Evolutionary conservation across 768 basidiomycete genomes (phyloP).

Genomic region (Panus rudis): DNA sequence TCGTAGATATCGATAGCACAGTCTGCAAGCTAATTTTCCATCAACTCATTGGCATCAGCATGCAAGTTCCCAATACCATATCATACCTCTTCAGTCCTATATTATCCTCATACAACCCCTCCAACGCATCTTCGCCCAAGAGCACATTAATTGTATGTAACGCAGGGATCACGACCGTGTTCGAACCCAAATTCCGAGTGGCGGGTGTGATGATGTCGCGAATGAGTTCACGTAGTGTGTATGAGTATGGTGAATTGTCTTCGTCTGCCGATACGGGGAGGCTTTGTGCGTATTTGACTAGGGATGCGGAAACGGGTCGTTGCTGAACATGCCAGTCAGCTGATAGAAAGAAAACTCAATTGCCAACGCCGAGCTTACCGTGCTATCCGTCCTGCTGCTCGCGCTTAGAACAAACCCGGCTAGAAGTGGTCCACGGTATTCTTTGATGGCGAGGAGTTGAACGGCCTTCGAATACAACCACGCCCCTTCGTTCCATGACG

Average conservation of each 20-base stretch:
- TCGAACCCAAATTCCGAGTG: conserved; percentile 48
- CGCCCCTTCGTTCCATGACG: conserved; percentile 62
- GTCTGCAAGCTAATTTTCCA: conserved; percentile 27
- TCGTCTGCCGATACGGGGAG: no score
- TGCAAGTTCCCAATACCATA: background rate
- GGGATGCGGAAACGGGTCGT: conserved; percentile 54
- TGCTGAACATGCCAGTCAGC: conserved; percentile 41
- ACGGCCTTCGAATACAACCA: conserved; percentile 75
- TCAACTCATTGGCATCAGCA: background rate
- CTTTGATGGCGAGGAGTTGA: conserved; percentile 51
- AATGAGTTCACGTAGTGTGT: no score
- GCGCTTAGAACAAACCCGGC: conserved; percentile 72
- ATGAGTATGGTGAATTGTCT: no score
- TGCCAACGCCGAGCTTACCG: conserved; percentile 50
- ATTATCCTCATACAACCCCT: conserved; percentile 36
- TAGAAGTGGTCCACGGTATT: conserved; percentile 58
- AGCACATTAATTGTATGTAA: conserved; percentile 70
- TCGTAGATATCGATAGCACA: conserved; percentile 50
- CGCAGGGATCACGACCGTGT: conserved; percentile 75
- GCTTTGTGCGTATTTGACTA: conserved; percentile 48
- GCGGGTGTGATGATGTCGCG: conserved; percentile 54
- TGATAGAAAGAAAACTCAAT: background rate
- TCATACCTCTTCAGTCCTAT: conserved; percentile 49
- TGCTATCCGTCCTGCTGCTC: conserved; percentile 79
- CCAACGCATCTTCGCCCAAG: conserved; percentile 60